phyloP scores from a whole-genome alignment of 768 basidiomycete species.

The Serendipita sp. region DNA sequence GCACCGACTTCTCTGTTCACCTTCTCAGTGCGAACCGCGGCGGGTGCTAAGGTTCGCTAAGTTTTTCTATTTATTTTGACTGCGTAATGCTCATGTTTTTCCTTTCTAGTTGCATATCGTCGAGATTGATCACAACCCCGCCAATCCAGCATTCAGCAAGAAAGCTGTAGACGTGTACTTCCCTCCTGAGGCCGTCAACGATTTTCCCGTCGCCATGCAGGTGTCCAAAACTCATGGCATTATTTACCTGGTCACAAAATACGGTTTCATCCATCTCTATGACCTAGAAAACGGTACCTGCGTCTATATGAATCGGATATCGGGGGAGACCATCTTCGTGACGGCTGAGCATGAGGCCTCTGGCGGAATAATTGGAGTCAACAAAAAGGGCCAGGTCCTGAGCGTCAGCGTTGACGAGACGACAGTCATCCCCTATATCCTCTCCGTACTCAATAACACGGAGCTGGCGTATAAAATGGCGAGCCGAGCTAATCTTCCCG shows the following conservation, averaged over 20 bases:
- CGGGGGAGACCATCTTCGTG: slow-evolving; percentile 97
- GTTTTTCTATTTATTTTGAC: not conserved
- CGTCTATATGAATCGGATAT: slow-evolving; percentile 99
- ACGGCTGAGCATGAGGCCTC: slow-evolving; percentile 91
- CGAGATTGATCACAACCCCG: slow-evolving; percentile 89
- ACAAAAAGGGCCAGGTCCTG: slow-evolving; percentile 97
- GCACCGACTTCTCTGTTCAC: slow-evolving; percentile 81
- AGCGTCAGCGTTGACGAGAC: slow-evolving; percentile 95
- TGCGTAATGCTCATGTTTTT: not conserved
- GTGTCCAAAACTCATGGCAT: slow-evolving; percentile 95
- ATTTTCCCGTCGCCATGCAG: slow-evolving; percentile 99
- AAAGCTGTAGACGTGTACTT: slow-evolving; percentile 99
- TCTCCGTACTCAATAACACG: slow-evolving; percentile 87
- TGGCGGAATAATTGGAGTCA: slow-evolving; percentile 95
- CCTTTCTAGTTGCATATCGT: slow-evolving; percentile 77
- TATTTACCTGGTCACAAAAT: slow-evolving; percentile 94
- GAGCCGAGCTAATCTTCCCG: slow-evolving; percentile 88
- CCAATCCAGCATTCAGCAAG: slow-evolving; percentile 87
- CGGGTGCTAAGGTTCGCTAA: slow-evolving; percentile 77
- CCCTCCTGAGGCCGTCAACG: slow-evolving; percentile 93
- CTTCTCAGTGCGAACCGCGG: slow-evolving; percentile 91
- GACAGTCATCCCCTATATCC: slow-evolving; percentile 88
- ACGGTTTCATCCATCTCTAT: slow-evolving; percentile 98
- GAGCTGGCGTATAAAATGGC: slow-evolving; percentile 97
- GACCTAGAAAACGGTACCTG: slow-evolving; percentile 95